phyloP scores from a whole-genome alignment of 2,329 filamentous ascomycete species.

The Colletotrichum camelliae region DNA sequence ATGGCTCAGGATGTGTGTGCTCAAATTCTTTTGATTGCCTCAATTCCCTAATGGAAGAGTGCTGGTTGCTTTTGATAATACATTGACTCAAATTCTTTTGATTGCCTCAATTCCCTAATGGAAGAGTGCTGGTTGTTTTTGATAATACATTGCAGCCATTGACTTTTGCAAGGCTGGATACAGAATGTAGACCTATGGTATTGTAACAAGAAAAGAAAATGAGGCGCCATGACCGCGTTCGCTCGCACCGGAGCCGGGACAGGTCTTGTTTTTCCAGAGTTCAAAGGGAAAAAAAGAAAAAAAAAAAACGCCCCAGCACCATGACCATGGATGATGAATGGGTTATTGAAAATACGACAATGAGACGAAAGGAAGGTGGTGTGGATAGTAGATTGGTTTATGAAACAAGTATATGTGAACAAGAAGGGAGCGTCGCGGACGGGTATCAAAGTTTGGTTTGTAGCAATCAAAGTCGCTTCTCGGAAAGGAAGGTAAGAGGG shows the following conservation, averaged over 20 bases:
- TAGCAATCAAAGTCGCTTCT: conserved; percentile 7
- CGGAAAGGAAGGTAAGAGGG: conserved; percentile 13
- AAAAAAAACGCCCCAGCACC: conserved; percentile 7
- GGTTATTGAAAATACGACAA: not conserved
- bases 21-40: not conserved
- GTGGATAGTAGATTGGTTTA: not conserved
- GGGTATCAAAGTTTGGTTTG: conserved; percentile 16
- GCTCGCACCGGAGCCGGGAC: not conserved
- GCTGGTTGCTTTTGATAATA: not conserved
- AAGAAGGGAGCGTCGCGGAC: conserved; percentile 18
- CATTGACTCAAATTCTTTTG: not conserved
- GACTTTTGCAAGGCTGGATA: not conserved
- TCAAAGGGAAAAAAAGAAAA: too few relatives aligned
- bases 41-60: not conserved
- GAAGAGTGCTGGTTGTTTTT: not conserved
- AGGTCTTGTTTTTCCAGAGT: not conserved
- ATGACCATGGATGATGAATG: not conserved
- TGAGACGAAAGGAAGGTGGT: conserved; percentile 1
- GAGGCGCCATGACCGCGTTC: not conserved
- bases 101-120: not conserved
- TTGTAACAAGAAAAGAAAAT: conserved; percentile 3
- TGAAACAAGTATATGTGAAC: not conserved
- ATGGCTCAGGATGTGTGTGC: not conserved
- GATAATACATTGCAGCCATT: not conserved
- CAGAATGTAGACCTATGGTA: not conserved